A percentile compares a stretch with the other conserved stretches of the same genome.
phyloP scores from a whole-genome alignment of 1,139 yeast genomes.

The Hyphopichia khmerensis region DNA sequence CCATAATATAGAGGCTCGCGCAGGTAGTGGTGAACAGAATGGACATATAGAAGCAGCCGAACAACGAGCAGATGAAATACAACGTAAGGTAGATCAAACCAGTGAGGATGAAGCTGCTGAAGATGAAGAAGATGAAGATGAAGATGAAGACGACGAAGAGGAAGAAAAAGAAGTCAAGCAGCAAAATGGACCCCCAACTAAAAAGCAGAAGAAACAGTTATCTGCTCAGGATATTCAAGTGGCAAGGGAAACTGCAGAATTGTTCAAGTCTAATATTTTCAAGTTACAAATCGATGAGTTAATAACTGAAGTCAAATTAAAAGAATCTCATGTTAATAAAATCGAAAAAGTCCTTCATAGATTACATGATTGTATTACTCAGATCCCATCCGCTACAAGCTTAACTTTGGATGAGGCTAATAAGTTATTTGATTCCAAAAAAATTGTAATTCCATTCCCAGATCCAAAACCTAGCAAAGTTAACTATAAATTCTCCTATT shows the following conservation, averaged over 20 bases:
- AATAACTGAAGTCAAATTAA: constrained; percentile 71
- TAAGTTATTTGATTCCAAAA: constrained; percentile 42
- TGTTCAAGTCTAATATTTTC: constrained; percentile 91
- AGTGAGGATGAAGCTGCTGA: constrained; percentile 3
- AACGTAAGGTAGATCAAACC: constrained; percentile 5
- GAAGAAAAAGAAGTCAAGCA: constrained; percentile 15
- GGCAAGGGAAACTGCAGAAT: constrained; percentile 90
- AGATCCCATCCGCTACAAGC: constrained; percentile 54
- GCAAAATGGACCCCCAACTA: constrained; percentile 24
- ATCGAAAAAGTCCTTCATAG: constrained; percentile 80
- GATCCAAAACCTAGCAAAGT: constrained; percentile 78
- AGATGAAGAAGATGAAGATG: constrained; percentile 11
- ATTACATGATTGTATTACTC: constrained; percentile 66
- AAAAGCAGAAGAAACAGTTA: constrained; percentile 41
- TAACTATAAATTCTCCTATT: constrained; percentile 69
- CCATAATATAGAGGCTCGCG: neutral
- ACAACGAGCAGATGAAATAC: neutral
- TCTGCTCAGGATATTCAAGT: constrained; percentile 86
- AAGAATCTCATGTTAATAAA: constrained; percentile 62
- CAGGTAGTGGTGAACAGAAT: constrained; percentile 2
- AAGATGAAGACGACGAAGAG: constrained; percentile 13
- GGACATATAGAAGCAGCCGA: constrained; percentile 2
- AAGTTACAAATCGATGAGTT: constrained; percentile 92
- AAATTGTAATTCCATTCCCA: constrained; percentile 75
- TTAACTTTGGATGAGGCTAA: constrained; percentile 56